Conservation (phyloP, 2,329 filamentous ascomycete genomes). For the Chrysoporthe cubensis region DNA sequence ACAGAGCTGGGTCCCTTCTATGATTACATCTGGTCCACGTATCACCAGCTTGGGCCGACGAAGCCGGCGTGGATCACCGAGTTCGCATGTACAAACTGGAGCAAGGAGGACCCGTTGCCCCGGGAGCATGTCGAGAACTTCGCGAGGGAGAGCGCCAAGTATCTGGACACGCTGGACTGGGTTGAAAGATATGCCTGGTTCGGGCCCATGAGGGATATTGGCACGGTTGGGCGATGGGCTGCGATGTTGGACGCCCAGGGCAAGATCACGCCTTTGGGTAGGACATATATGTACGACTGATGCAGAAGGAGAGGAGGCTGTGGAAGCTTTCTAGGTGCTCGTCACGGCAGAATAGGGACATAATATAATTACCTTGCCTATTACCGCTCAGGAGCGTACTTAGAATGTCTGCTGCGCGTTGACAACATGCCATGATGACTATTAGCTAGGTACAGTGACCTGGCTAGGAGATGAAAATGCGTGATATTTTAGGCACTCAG, state of each 20-base stretch:
- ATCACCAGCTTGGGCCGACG: constrained; percentile 32
- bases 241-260: constrained; percentile 31
- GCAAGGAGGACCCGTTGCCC: constrained; percentile 28
- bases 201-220: constrained; percentile 32
- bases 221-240: constrained; percentile 32
- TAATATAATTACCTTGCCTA: neutral
- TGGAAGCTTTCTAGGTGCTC: too few relatives aligned
- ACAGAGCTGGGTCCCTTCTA: constrained; percentile 32
- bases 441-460: too few relatives aligned
- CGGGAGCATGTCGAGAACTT: constrained; percentile 32
- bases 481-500: too few relatives aligned
- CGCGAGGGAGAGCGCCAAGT: constrained; percentile 31
- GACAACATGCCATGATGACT: too few relatives aligned
- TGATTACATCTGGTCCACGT: constrained; percentile 33
- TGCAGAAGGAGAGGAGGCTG: neutral
- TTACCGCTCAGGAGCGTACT: neutral
- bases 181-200: constrained; percentile 35
- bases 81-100: constrained; percentile 34
- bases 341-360: neutral
- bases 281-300: constrained; percentile 30
- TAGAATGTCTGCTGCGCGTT: neutral
- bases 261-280: constrained; percentile 31
- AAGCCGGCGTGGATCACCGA: constrained; percentile 34
- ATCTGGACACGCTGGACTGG: constrained; percentile 34
- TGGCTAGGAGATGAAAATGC: too few relatives aligned